These are phyloP conservation scores for Starmerella gropengiesseri DNA, from an alignment of 805 yeast genomes.

Conservation along the genomic window DNA sequence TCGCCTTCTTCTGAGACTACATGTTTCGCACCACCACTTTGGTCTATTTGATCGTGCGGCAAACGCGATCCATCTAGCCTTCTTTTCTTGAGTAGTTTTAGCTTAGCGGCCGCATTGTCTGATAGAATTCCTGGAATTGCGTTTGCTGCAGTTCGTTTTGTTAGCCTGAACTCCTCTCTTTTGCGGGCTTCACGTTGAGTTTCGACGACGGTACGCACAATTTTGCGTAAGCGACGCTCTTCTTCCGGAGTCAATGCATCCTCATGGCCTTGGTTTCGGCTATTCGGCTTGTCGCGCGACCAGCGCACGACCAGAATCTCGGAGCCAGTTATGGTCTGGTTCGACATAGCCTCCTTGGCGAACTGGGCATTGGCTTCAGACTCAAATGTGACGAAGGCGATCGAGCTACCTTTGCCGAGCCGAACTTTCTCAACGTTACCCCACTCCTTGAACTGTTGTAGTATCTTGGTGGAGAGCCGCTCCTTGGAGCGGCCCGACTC, in stretches of 20 bases:
- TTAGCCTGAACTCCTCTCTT: no score
- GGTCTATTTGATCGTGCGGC: no score
- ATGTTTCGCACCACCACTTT: no score
- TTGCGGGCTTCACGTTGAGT: no score
- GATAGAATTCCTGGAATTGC: no score
- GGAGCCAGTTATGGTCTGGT: conserved; percentile 57
- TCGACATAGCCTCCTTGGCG: conserved; percentile 89
- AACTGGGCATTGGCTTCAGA: conserved; percentile 75
- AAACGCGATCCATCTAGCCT: no score
- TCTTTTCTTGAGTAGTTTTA: no score
- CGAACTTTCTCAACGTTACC: conserved; percentile 64
- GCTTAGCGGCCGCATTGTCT: no score
- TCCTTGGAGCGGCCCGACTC: conserved; percentile 28
- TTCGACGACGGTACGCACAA: conserved; percentile 7
- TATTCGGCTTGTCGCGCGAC: conserved; percentile 39
- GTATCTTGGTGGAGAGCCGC: conserved; percentile 34
- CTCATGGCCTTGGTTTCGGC: background rate
- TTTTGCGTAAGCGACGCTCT: conserved; percentile 9
- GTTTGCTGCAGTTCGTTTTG: no score
- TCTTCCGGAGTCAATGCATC: background rate
- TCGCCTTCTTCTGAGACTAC: no score
- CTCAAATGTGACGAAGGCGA: conserved; percentile 68
- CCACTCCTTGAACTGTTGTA: conserved; percentile 53
- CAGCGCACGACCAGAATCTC: conserved; percentile 66
- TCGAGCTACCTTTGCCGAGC: conserved; percentile 48